Percentiles rank a stretch among this genome's conserved stretches.
phyloP scores from a whole-genome alignment of 495 filamentous ascomycete genomes.

The Letharia lupina region DNA sequence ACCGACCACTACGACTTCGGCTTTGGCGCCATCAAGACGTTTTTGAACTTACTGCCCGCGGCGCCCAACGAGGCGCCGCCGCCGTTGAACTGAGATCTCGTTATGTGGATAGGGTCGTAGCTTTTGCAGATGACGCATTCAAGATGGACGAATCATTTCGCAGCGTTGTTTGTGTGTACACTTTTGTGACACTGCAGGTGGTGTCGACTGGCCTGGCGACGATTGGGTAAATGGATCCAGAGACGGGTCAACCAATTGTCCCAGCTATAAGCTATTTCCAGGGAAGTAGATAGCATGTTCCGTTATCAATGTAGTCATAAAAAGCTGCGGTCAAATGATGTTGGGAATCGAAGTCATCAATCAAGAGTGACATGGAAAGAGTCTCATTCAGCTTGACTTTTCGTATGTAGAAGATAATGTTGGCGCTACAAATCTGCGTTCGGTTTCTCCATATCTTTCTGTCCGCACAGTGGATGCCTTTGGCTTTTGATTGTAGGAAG shows the following conservation, averaged over 20 bases:
- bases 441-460: no score
- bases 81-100: not conserved
- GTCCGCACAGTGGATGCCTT: no score
- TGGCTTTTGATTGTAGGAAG: no score
- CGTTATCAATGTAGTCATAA: no score
- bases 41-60: not conserved
- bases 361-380: no score
- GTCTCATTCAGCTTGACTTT: no score
- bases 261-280: not conserved
- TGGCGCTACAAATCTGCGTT: no score
- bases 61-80: not conserved
- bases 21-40: not conserved
- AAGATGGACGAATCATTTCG: not conserved
- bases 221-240: not conserved
- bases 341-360: no score
- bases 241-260: not conserved
- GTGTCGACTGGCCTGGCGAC: not conserved
- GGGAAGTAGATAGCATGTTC: not conserved
- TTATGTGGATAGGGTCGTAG: not conserved
- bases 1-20: not conserved
- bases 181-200: not conserved
- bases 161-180: not conserved
- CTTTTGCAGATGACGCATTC: not conserved
- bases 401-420: no score
- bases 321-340: no score